Conservation (phyloP, 768 basidiomycete species). For the Naganishia antarctica region DNA sequence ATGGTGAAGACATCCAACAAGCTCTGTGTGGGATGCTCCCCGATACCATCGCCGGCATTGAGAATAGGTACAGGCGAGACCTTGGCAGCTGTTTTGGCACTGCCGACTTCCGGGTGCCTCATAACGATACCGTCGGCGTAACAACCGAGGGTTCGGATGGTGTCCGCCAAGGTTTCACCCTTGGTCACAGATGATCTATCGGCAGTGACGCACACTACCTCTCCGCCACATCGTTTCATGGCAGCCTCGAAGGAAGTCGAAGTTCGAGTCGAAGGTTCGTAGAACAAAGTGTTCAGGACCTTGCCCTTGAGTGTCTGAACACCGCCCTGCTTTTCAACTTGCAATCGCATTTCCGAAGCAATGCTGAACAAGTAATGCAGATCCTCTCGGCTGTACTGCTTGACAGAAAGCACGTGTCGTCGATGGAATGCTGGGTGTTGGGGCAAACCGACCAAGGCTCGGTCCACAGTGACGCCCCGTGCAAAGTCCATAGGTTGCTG, state of each 20-base stretch:
- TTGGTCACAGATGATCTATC: constrained; percentile 84
- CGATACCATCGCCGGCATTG: constrained; percentile 94
- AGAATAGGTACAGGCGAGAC: constrained; percentile 90
- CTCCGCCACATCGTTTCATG: constrained; percentile 96
- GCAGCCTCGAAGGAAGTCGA: constrained; percentile 95
- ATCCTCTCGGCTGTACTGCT: constrained; percentile 83
- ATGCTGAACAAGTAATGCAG: constrained; percentile 89
- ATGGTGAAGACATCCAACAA: constrained; percentile 69
- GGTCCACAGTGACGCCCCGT: constrained; percentile 35
- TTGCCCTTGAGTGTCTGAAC: constrained; percentile 86
- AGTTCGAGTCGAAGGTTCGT: constrained; percentile 93
- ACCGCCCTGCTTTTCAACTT: constrained; percentile 83
- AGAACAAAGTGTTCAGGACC: constrained; percentile 87
- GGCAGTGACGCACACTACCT: constrained; percentile 77
- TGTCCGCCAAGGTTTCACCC: constrained; percentile 89
- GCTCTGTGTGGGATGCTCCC: constrained; percentile 81
- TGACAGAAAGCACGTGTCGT: constrained; percentile 87
- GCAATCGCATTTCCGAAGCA: constrained; percentile 92
- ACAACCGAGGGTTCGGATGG: constrained; percentile 86
- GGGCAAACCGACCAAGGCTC: constrained; percentile 54
- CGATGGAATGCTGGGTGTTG: constrained; percentile 85
- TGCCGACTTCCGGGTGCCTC: constrained; percentile 88
- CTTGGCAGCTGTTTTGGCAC: constrained; percentile 91
- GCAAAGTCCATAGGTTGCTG: constrained; percentile 38
- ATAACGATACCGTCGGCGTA: constrained; percentile 93